Percentiles rank a stretch among this genome's conserved stretches.
phyloP scores from a whole-genome alignment of 805 yeast species.

The Saturnispora mendoncae region DNA sequence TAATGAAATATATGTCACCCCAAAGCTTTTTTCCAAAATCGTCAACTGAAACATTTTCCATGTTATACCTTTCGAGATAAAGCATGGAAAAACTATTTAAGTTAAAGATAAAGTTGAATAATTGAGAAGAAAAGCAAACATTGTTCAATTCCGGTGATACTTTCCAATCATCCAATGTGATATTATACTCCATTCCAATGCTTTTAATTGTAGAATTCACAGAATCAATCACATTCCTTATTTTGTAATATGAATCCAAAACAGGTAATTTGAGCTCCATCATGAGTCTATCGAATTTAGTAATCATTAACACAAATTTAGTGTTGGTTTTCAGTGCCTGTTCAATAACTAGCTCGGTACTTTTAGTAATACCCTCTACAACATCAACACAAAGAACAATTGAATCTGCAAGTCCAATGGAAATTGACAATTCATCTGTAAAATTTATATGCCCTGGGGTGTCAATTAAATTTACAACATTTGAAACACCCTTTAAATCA shows the following conservation, averaged over 20 bases:
- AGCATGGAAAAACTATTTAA: conserved; percentile 52
- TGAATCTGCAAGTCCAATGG: conserved; percentile 54
- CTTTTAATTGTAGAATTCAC: conserved; percentile 46
- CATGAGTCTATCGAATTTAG: conserved; percentile 80
- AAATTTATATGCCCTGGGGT: conserved; percentile 92
- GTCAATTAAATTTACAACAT: conserved; percentile 59
- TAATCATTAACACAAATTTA: conserved; percentile 54
- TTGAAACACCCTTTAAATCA: conserved; percentile 44
- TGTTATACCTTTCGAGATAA: conserved; percentile 34
- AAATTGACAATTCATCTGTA: conserved; percentile 58
- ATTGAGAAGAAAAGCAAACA: conserved; percentile 67
- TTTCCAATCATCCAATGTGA: conserved; percentile 11
- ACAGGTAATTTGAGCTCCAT: conserved; percentile 74
- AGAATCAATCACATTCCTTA: conserved; percentile 50
- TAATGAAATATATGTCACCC: conserved; percentile 62
- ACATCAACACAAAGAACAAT: conserved; percentile 69
- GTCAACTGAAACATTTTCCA: conserved; percentile 20
- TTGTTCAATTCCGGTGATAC: conserved; percentile 58
- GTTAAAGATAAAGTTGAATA: conserved; percentile 55
- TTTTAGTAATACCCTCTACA: conserved; percentile 70
- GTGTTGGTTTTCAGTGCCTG: conserved; percentile 42
- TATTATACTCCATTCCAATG: conserved; percentile 6
- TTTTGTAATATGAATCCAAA: conserved; percentile 59
- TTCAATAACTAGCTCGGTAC: conserved; percentile 43
- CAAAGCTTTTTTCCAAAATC: conserved; percentile 53